phyloP scores from a whole-genome alignment of 768 basidiomycete genomes.

The Lactarius sp. region DNA sequence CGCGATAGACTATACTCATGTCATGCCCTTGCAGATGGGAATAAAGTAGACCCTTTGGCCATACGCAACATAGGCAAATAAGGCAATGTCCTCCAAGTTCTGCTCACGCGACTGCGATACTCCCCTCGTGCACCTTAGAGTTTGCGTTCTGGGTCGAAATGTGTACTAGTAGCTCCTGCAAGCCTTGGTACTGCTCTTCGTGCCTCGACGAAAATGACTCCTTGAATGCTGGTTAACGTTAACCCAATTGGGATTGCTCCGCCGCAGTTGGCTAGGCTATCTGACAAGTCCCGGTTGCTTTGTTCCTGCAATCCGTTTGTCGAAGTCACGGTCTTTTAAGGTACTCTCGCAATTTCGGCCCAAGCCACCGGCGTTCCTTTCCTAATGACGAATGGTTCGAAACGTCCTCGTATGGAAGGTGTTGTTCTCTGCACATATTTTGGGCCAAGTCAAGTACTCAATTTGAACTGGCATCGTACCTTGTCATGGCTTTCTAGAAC shows the following conservation, averaged over 20 bases:
- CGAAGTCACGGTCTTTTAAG: background rate
- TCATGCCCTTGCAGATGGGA: background rate
- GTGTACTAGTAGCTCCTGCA: too few species aligned
- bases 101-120: background rate
- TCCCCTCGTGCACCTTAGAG: background rate
- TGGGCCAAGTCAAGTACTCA: background rate
- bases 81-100: background rate
- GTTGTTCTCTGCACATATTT: too few species aligned
- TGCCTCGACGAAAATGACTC: too few species aligned
- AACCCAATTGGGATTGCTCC: too few species aligned
- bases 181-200: too few species aligned
- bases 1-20: background rate
- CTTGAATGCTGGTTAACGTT: too few species aligned
- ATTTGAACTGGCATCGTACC: background rate
- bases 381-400: too few species aligned
- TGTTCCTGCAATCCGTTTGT: background rate
- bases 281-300: too few species aligned
- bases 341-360: too few species aligned
- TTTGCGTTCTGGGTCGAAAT: background rate
- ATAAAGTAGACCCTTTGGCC: background rate
- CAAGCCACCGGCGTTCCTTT: too few species aligned
- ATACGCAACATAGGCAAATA: background rate
- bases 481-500: background rate
- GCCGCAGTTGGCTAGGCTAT: too few species aligned
- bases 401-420: too few species aligned